These are phyloP conservation scores for Colletotrichum sp. DNA, from an alignment of 2,329 filamentous ascomycete genomes.

Conservation along the genomic window DNA sequence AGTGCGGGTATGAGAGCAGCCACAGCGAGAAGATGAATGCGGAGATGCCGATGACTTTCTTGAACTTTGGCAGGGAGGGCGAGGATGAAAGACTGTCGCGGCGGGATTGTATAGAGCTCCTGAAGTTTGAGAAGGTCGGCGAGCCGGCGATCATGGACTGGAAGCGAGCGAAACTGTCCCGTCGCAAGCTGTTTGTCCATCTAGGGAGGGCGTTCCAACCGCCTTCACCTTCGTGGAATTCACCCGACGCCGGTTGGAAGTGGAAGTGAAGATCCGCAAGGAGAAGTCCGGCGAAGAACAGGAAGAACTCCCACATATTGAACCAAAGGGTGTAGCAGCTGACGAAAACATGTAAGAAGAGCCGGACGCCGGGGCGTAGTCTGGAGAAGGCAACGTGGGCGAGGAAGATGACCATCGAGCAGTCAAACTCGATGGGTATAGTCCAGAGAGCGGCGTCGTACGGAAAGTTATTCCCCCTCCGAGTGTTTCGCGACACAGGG, in stretches of 20 bases:
- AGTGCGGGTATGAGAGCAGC: neutral
- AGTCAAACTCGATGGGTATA: conserved; percentile 64
- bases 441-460: conserved; percentile 68
- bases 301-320: conserved; percentile 5
- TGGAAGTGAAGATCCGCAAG: neutral
- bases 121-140: neutral
- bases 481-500: conserved; percentile 50
- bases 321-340: conserved; percentile 41
- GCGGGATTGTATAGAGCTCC: neutral
- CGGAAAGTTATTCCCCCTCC: conserved; percentile 18
- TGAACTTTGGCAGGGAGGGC: neutral
- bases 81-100: neutral
- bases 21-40: neutral
- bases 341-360: conserved; percentile 42
- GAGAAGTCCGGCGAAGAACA: conserved; percentile 6
- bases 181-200: neutral
- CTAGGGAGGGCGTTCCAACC: neutral
- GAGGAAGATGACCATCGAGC: conserved; percentile 62
- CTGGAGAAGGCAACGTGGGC: conserved; percentile 54
- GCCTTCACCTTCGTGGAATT: neutral
- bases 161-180: neutral
- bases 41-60: neutral
- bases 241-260: conserved; percentile 33
- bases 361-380: conserved; percentile 45
- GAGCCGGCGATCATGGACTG: neutral